These are phyloP conservation scores for Apostasia ramifera DNA, from an alignment of 106 monocot genomes.

Conservation along the genomic window DNA sequence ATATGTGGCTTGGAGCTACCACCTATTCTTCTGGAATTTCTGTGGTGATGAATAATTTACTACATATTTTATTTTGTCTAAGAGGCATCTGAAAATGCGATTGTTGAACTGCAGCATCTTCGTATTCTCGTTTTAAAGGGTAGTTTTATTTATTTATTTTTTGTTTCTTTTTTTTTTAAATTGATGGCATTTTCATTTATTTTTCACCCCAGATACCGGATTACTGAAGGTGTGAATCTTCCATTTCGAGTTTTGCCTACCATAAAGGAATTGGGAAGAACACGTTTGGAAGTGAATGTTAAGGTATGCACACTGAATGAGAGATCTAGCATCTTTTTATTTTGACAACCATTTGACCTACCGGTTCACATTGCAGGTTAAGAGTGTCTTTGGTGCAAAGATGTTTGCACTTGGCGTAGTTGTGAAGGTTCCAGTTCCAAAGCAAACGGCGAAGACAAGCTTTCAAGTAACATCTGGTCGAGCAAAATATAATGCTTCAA, in stretches of 20 bases:
- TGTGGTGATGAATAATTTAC: too few species aligned
- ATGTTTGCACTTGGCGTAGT: conserved; percentile 99
- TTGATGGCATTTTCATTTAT: too few species aligned
- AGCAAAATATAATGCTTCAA: conserved; percentile 96
- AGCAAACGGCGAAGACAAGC: conserved; percentile 96
- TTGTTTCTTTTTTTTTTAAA: too few species aligned
- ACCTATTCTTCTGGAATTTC: too few species aligned
- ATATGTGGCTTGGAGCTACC: too few species aligned
- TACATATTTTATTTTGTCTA: too few species aligned
- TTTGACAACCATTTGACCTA: neutral
- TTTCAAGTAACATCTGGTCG: conserved; percentile 97
- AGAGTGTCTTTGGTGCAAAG: conserved; percentile 97
- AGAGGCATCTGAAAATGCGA: too few species aligned
- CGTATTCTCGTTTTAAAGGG: too few species aligned
- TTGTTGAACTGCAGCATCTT: too few species aligned
- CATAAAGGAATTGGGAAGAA: conserved; percentile 92
- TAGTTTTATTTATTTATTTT: too few species aligned
- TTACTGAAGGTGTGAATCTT: conserved; percentile 98
- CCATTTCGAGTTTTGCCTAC: conserved; percentile 97
- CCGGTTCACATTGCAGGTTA: conserved; percentile 50
- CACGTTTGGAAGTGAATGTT: conserved; percentile 96
- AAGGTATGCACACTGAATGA: conserved; percentile 46
- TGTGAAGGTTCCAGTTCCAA: conserved; percentile 96
- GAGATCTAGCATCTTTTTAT: neutral
- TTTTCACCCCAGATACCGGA: conserved; percentile 64